Base-by-base conservation (phyloP, 768 basidiomycete species). In the Leccinum obscurum region DNA sequence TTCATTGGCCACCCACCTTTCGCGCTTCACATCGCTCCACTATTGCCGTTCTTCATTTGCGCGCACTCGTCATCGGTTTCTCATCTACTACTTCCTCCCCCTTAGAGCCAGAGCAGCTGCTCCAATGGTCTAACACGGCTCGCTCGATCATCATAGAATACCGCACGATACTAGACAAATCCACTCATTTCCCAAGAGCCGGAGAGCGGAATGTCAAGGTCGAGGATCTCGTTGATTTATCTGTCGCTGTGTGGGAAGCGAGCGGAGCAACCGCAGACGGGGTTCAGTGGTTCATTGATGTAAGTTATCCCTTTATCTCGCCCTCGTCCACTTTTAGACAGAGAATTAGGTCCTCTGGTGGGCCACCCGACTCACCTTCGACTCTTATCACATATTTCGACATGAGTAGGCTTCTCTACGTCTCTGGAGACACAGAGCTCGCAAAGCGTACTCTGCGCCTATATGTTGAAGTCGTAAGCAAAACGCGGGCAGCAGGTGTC, bases 301-400 rank as follows among this genome's bases (percentile, higher is more conserved):
- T 91, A 62, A 65, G 88, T 84, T 24, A 57, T 44, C 14, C 52
- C 56, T 62, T 49, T 8, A 10, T 57, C 39, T 24, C 55, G 0
- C 32, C 53, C 6, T 20, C 24, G 0, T 46, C 32, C n/a, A n/a
- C 57, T 57, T 44, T 61, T 10, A 55, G 56, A 17, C 30, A 41
- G 13, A n/a, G 1, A 46, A 51, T 35, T 71, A 92, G 90, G 83
- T 93, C 22, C 81, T 98, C 2, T 96, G 93, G 90, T 95, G 93
- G 93, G 90, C 93, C 1, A 95, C 93, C 9, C 86, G 89, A 22
- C 82, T 95, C 22, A 98, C 96, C 0, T 97, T 98, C 80, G 95
- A 97, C 69, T 95, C 92, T 0, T 89, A 89, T 61, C 84, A 87
- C 9, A 77, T 98, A 8, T 83, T 92, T 57, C 87, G 95, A 1